Percentiles rank a stretch among this genome's conserved stretches.
These are phyloP conservation scores for Didymellaceae sp. DNA, from an alignment of 2,329 filamentous ascomycete genomes.

Conservation along the genomic window DNA sequence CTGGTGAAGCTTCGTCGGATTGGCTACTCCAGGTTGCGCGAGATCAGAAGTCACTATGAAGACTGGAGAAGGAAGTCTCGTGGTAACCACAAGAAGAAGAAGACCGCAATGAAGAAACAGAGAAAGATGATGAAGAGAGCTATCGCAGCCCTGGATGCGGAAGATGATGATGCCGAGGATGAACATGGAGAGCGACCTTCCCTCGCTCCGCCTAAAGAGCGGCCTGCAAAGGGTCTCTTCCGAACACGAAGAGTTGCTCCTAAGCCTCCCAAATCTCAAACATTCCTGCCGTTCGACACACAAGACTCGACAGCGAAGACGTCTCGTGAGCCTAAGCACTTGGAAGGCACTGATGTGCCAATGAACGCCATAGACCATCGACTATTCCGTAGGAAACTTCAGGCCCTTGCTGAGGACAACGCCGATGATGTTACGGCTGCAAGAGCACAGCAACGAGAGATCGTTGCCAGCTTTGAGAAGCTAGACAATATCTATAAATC, in stretches of 20 bases:
- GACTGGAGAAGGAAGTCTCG: conserved; percentile 34
- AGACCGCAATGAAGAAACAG: conserved; percentile 36
- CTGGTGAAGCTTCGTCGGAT: conserved; percentile 53
- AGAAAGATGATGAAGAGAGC: conserved; percentile 35
- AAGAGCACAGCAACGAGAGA: conserved; percentile 46
- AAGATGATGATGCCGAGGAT: conserved; percentile 26
- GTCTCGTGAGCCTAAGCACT: conserved; percentile 20
- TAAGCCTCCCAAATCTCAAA: conserved; percentile 31
- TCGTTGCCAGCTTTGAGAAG: conserved; percentile 52
- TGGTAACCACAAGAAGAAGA: conserved; percentile 37
- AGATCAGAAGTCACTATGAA: conserved; percentile 37
- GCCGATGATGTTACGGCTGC: conserved; percentile 53
- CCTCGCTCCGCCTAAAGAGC: conserved; percentile 27
- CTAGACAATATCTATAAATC: conserved; percentile 50
- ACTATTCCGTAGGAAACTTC: conserved; percentile 39
- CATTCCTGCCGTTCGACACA: conserved; percentile 38
- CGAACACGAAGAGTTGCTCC: conserved; percentile 26
- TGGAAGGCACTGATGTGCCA: conserved; percentile 40
- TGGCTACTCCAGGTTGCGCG: conserved; percentile 38
- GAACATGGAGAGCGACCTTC: conserved; percentile 25
- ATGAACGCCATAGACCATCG: conserved; percentile 37
- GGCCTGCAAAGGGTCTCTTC: conserved; percentile 41
- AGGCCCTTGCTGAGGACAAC: conserved; percentile 31
- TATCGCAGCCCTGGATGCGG: conserved; percentile 25
- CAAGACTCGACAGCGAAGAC: conserved; percentile 1